Base-by-base conservation (phyloP, 139 green algal species). In the Chlamydomonas applanata region DNA sequence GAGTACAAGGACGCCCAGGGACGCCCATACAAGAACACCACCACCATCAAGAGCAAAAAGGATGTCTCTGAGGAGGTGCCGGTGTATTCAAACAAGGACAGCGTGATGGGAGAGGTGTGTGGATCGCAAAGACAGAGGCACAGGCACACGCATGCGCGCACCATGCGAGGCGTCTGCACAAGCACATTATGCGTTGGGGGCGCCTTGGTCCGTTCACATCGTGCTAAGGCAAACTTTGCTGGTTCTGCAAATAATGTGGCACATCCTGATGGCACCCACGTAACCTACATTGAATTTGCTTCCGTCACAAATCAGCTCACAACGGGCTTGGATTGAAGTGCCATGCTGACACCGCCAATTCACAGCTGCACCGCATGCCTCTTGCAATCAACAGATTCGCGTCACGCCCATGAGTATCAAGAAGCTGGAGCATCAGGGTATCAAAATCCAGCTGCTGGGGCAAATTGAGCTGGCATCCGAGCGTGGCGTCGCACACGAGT, bases 381-480 rank as follows among this genome's bases (percentile, higher is more conserved):
- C 40, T 11, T 49, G 40, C 40, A n/a, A n/a, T n/a, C 40, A 7
- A 49, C 74, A 88, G 85, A 69, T 88, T 0, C 75, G 76, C 13
- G 69, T 92, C 13, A 88, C 85, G 3, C 87, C 87, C 0, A 45
- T 89, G 33, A 91, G 91, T 17, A 91, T 89, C 35, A 94, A 94
- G 79, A 94, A 93, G 66, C 71, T 98, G 11, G 96, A 99, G 49
- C 96, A 99, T 79, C 77, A 83, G 40, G 96, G 96, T 56, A 93
- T 99, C 64, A 93, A 91, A 7, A 92, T 99, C 30, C 95, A 99
- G 85, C 93, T 99, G 44, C 67, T 99, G 22, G 96, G 96, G 0
- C 92, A 97, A 75, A 97, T 99, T 74, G 96, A 99, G 88, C 83
- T 98, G 4, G 89, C 90, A 0, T 91, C 90, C 33, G 95, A 98